Conservation (phyloP, 495 filamentous ascomycete genomes). For the Lophiotrema nucula region DNA sequence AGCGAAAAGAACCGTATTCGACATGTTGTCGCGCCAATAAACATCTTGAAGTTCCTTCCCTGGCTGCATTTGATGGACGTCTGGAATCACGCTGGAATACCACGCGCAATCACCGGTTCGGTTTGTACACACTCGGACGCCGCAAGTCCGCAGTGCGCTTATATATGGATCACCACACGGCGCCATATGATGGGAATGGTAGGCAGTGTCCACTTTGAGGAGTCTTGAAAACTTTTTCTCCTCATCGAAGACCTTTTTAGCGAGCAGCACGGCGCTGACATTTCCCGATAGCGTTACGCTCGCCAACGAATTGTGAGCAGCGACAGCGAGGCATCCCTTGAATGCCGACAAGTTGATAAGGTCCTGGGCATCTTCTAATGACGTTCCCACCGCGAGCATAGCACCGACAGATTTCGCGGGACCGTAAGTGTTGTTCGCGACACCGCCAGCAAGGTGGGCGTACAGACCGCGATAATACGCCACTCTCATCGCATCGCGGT, state of each 20-base stretch:
- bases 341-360: background rate
- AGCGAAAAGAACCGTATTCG: conserved; percentile 48
- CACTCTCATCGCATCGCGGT: conserved; percentile 45
- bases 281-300: conserved; percentile 28
- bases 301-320: conserved; percentile 13
- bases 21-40: conserved; percentile 27
- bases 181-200: conserved; percentile 27
- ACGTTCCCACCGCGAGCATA: conserved; percentile 20
- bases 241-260: conserved; percentile 4
- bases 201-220: conserved; percentile 25
- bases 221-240: conserved; percentile 19
- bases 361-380: background rate
- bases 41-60: conserved; percentile 20
- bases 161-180: conserved; percentile 3
- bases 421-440: background rate
- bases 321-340: conserved; percentile 9
- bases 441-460: background rate
- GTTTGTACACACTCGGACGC: background rate
- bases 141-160: background rate
- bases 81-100: conserved; percentile 5
- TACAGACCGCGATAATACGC: conserved; percentile 44
- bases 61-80: conserved; percentile 34
- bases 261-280: conserved; percentile 2
- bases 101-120: background rate
- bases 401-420: no score